Percentiles rank a stretch among this genome's conserved stretches.
phyloP scores from a whole-genome alignment of 768 basidiomycete genomes.

The Mycena kentingensis region DNA sequence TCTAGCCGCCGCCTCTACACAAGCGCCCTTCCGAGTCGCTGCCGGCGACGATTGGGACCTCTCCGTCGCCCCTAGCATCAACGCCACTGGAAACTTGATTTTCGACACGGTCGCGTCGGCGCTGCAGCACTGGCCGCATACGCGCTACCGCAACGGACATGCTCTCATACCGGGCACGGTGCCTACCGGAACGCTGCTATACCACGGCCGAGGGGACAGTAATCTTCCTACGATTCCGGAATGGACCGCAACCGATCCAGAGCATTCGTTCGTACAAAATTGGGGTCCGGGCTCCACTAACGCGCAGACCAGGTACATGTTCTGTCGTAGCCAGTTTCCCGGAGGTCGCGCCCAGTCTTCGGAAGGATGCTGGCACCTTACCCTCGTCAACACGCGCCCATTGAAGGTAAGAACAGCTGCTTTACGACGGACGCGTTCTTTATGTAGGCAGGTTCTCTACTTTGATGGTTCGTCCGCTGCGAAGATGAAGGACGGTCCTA shows the following conservation, averaged over 20 bases:
- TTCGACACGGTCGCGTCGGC: conserved; percentile 30
- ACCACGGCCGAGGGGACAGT: conserved; percentile 29
- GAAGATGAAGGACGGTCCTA: conserved; percentile 31
- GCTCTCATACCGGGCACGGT: conserved; percentile 36
- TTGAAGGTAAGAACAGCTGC: conserved; percentile 12
- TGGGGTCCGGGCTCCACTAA: too few species aligned
- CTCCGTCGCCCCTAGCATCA: conserved; percentile 24
- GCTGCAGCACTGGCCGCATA: conserved; percentile 39
- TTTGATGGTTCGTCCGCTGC: conserved; percentile 35
- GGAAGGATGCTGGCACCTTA: conserved; percentile 34
- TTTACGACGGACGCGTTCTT: not conserved
- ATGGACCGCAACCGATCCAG: conserved; percentile 38
- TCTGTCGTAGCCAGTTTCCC: too few species aligned
- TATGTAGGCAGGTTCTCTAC: conserved; percentile 28
- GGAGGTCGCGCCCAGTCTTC: too few species aligned
- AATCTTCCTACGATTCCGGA: conserved; percentile 32
- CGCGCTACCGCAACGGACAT: conserved; percentile 35
- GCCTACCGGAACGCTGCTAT: conserved; percentile 38
- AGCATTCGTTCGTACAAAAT: conserved; percentile 34
- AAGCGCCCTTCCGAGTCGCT: not conserved
- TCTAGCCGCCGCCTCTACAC: not conserved
- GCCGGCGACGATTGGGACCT: conserved; percentile 26
- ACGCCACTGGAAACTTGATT: conserved; percentile 28
- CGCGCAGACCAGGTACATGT: too few species aligned
- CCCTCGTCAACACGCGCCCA: conserved; percentile 27